Base-by-base conservation (phyloP, 2,329 filamentous ascomycete genomes). In the Pyrenophora tritici-repentis region DNA sequence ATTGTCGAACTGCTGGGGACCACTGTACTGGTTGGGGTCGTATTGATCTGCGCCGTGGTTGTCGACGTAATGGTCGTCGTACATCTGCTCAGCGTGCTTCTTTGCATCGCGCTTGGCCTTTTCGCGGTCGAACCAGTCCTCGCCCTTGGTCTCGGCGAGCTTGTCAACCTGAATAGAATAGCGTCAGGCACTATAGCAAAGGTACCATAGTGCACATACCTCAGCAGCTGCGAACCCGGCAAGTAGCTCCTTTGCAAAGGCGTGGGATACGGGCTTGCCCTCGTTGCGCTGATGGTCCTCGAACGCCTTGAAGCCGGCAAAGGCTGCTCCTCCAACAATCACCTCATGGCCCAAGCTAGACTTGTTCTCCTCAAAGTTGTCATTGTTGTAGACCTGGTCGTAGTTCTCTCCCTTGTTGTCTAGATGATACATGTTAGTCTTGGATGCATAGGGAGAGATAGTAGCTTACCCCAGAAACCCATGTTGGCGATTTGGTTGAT, bases 261-360 rank as follows among this genome's bases (percentile, higher is more conserved):
- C 77, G 77, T 93, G 89, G 58, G 80, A 82, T 63, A 92, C 86
- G 6, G 81, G 71, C 79, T 91, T 86, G 76, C 87, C 89, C 71
- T 89, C 79, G 49, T 76, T 79, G 66, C 87, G 86, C 78, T 91
- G 87, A 65, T 83, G 79, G 73, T 91, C 86, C 76, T 92, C 89
- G 66, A 86, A 92, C 17, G 86, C 78, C 80, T 91, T 91, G 83
- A 93, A 88, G 65, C 86, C 90, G 58, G 84, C 86, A 70, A 93
- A 93, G 56, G 87, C 85, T 50, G 89, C 89, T 50, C 85, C 90
- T 56, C 88, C 88, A 59, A 86, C 89, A 48, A 92, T 71, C 40
- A 90, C 69, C 78, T 94, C 89, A 76, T 93, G 89, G 62, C 83
- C 82, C 67, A 89, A 76, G 68, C 82, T 82, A 63, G 81, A 79